Conservation (phyloP, 352 stramenopile species). For the Phytopythium cucurbitacearum region DNA sequence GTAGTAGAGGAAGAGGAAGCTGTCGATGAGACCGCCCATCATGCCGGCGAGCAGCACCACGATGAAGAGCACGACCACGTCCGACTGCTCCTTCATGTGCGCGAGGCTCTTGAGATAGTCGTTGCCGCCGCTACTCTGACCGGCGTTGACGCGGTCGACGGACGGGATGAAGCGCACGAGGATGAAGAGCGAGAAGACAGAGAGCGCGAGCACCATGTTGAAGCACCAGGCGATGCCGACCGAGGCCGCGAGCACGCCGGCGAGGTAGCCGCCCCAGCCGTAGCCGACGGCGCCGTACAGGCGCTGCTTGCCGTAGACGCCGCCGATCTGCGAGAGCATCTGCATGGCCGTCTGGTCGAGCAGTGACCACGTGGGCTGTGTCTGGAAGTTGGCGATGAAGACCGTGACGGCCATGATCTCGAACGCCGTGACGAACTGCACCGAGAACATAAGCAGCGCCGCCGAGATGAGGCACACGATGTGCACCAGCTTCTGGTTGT, state of each 20-base stretch:
- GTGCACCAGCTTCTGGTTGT: constrained; percentile 65
- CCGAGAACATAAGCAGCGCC: constrained; percentile 59
- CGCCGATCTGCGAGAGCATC: constrained; percentile 51
- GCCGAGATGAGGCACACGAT: constrained; percentile 55
- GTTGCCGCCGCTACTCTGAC: constrained; percentile 14
- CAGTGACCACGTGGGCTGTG: constrained; percentile 55
- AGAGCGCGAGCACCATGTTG: constrained; percentile 66
- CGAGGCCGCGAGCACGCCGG: constrained; percentile 49
- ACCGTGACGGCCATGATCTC: constrained; percentile 67
- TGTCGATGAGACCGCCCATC: constrained; percentile 56
- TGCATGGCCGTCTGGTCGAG: constrained; percentile 66
- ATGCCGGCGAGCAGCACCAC: constrained; percentile 63
- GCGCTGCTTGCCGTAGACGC: constrained; percentile 75
- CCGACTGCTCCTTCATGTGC: constrained; percentile 38
- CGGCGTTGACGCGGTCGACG: constrained; percentile 18
- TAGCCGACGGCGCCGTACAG: constrained; percentile 70
- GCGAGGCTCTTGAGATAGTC: constrained; percentile 41
- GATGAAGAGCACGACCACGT: constrained; percentile 63
- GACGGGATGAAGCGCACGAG: constrained; percentile 48
- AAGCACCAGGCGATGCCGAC: constrained; percentile 78
- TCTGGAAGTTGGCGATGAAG: constrained; percentile 74
- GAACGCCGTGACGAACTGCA: constrained; percentile 64
- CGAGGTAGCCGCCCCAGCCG: constrained; percentile 57
- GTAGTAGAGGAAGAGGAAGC: constrained; percentile 68
- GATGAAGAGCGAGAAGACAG: constrained; percentile 49